Evolutionary conservation across 306 rosid species (phyloP).

Genomic region (Dalbergia cochinchinensis): DNA sequence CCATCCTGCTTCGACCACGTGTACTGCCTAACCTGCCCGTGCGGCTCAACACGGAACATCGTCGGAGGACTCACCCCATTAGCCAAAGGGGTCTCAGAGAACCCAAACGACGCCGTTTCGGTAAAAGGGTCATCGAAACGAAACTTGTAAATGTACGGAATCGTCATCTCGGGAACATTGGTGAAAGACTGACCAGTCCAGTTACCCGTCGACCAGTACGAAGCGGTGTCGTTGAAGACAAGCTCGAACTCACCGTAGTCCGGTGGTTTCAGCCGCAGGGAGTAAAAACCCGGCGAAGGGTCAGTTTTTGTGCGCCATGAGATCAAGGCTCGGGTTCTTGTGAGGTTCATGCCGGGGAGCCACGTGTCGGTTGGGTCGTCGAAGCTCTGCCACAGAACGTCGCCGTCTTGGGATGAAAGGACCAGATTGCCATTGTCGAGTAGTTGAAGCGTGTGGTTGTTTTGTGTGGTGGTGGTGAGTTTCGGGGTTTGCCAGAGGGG

Average conservation of each 20-base stretch:
- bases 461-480: no score
- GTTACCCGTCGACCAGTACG: slow-evolving; percentile 76
- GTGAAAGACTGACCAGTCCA: slow-evolving; percentile 65
- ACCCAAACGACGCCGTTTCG: slow-evolving; percentile 76
- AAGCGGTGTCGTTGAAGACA: slow-evolving; percentile 51
- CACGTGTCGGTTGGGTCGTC: slow-evolving; percentile 79
- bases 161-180: slow-evolving; percentile 71
- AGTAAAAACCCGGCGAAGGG: slow-evolving; percentile 73
- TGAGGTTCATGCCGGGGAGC: slow-evolving; percentile 86
- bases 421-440: slow-evolving; percentile 69
- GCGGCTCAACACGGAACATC: slow-evolving; percentile 58
- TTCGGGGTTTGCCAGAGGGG: slow-evolving; percentile 55
- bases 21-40: slow-evolving; percentile 74
- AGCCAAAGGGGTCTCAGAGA: slow-evolving; percentile 54
- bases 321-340: slow-evolving; percentile 46
- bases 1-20: slow-evolving; percentile 63
- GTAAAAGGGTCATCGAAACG: slow-evolving; percentile 57
- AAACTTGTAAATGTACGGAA: slow-evolving; percentile 73
- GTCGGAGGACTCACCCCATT: slow-evolving; percentile 54
- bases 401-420: slow-evolving; percentile 42
- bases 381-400: slow-evolving; percentile 81
- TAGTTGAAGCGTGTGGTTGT: slow-evolving; percentile 10
- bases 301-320: slow-evolving; percentile 66
- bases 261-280: slow-evolving; percentile 64
- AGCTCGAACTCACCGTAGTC: slow-evolving; percentile 72